phyloP scores from a whole-genome alignment of 2,329 filamentous ascomycete genomes.

The Amesomyces nigricolor region DNA sequence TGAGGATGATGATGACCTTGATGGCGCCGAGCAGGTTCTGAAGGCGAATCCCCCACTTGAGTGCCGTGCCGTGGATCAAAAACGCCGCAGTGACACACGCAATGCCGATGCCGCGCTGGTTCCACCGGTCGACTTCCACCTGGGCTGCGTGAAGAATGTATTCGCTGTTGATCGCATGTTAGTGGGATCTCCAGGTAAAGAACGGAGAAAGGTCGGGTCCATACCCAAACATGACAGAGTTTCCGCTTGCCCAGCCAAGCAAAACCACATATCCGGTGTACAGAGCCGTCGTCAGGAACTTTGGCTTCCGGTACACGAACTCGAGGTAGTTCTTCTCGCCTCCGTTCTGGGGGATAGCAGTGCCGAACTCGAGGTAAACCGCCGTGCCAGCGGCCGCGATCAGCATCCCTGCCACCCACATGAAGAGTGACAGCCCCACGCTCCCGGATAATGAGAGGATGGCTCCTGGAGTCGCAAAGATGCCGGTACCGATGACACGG shows the following conservation, averaged over 20 bases:
- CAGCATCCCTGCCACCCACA: constrained; percentile 58
- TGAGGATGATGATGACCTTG: constrained; percentile 60
- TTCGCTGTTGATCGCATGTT: constrained; percentile 40
- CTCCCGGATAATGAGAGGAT: constrained; percentile 54
- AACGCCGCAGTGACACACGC: constrained; percentile 61
- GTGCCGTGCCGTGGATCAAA: constrained; percentile 56
- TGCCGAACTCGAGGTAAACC: constrained; percentile 63
- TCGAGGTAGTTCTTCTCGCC: constrained; percentile 65
- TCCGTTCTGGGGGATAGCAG: constrained; percentile 57
- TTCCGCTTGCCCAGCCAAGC: constrained; percentile 60
- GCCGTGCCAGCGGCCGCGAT: constrained; percentile 57
- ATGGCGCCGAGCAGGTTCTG: constrained; percentile 61
- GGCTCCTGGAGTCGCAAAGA: constrained; percentile 57
- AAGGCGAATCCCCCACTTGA: constrained; percentile 62
- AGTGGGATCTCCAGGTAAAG: background rate
- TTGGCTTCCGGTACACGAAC: constrained; percentile 55
- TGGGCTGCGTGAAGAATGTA: constrained; percentile 63
- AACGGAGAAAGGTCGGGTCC: background rate
- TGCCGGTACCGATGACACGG: constrained; percentile 61
- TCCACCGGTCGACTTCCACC: constrained; percentile 58
- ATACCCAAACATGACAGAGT: constrained; percentile 56
- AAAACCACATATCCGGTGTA: constrained; percentile 59
- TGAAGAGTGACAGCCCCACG: constrained; percentile 56
- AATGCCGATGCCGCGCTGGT: constrained; percentile 61
- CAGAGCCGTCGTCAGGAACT: constrained; percentile 55